Percentiles rank a stretch among this genome's conserved stretches.
Conservation (phyloP, 352 stramenopile species). For the Elongisporangium undulatum region DNA sequence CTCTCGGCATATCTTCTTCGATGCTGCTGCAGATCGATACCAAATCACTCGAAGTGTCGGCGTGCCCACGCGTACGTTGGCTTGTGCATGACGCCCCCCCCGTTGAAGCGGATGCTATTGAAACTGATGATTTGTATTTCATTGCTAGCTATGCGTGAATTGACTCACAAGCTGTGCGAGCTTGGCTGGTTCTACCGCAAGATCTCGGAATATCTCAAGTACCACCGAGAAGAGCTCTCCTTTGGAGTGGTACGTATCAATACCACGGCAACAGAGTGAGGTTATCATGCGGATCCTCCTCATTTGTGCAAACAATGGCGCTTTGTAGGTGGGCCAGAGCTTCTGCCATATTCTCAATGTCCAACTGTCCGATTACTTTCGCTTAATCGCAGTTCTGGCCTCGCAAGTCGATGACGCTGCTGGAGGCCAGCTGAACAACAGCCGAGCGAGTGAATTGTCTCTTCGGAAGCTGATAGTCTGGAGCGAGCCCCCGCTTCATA, state of each 20-base stretch:
- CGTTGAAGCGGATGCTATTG: neutral
- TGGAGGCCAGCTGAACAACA: slow-evolving; percentile 42
- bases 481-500: slow-evolving; percentile 84
- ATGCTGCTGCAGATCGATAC: slow-evolving; percentile 67
- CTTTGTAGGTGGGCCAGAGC: slow-evolving; percentile 69
- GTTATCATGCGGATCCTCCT: neutral
- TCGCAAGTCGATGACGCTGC: slow-evolving; percentile 86
- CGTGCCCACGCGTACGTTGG: slow-evolving; percentile 68
- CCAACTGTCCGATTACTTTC: slow-evolving; percentile 91
- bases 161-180: slow-evolving; percentile 82
- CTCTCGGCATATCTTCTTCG: slow-evolving; percentile 86
- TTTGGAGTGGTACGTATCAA: slow-evolving; percentile 61
- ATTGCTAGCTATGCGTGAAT: slow-evolving; percentile 64
- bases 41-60: slow-evolving; percentile 73
- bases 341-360: slow-evolving; percentile 90
- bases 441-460: slow-evolving; percentile 60
- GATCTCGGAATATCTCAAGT: slow-evolving; percentile 74
- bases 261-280: neutral
- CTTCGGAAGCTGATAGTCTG: slow-evolving; percentile 89
- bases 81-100: neutral
- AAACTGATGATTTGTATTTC: slow-evolving; percentile 1
- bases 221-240: slow-evolving; percentile 65
- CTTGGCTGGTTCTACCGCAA: slow-evolving; percentile 90
- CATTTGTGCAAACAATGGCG: slow-evolving; percentile 4
- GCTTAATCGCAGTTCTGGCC: slow-evolving; percentile 90